Conservation (phyloP, 331 rosid genomes). For the Saraca asoca region DNA sequence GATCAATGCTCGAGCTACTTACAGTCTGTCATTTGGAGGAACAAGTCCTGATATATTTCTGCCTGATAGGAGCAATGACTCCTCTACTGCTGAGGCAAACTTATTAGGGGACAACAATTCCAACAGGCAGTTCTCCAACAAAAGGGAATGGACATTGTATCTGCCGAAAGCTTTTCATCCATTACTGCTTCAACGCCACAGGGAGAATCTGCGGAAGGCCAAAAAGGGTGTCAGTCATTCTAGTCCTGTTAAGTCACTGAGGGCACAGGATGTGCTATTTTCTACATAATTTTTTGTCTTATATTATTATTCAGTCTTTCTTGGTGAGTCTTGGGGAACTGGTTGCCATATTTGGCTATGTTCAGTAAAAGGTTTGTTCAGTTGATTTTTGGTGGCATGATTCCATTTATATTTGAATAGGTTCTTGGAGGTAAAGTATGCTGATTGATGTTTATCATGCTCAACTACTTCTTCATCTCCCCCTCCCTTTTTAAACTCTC, state of each 20-base stretch:
- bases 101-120: slow-evolving; percentile 40
- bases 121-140: slow-evolving; percentile 33
- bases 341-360: slow-evolving; percentile 3
- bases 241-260: slow-evolving; percentile 52
- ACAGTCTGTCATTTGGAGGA: slow-evolving; percentile 77
- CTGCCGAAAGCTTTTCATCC: slow-evolving; percentile 82
- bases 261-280: slow-evolving; percentile 13
- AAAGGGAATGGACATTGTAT: slow-evolving; percentile 73
- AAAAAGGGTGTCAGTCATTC: slow-evolving; percentile 50
- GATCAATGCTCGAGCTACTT: slow-evolving; percentile 94
- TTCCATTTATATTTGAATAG: background rate
- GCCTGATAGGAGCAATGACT: slow-evolving; percentile 40
- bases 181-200: slow-evolving; percentile 69
- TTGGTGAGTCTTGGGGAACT: background rate
- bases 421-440: background rate
- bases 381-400: slow-evolving; percentile 17
- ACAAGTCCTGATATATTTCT: slow-evolving; percentile 63
- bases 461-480: background rate
- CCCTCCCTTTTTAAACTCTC: slow-evolving; percentile 33
- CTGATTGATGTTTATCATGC: slow-evolving; percentile 10
- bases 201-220: slow-evolving; percentile 59
- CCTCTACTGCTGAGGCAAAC: slow-evolving; percentile 42
- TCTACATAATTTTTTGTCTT: background rate
- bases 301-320: background rate
- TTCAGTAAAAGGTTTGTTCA: background rate